Percentiles rank a stretch among this genome's conserved stretches.
Evolutionary conservation across 306 rosid species (phyloP).

Genomic region (Quercus aquifolioides): DNA sequence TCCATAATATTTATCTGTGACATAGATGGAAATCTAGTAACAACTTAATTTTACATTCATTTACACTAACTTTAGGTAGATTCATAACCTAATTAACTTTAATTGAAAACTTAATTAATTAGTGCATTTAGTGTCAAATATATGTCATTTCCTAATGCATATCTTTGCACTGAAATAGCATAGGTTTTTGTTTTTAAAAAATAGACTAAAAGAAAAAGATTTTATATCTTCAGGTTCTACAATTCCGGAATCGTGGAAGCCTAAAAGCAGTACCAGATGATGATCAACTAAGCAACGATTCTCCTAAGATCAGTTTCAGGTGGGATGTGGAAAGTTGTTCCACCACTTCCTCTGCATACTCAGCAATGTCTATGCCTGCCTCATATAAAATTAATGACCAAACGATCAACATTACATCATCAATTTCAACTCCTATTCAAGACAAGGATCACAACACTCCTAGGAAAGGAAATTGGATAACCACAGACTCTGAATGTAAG

Average conservation of each 20-base stretch:
- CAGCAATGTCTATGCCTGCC: constrained; percentile 53
- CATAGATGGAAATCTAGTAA: too few species aligned
- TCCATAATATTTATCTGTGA: too few species aligned
- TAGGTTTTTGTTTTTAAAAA: too few species aligned
- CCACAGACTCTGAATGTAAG: constrained; percentile 92
- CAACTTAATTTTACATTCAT: too few species aligned
- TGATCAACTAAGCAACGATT: constrained; percentile 50
- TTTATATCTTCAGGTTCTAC: constrained; percentile 52
- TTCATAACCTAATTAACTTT: background rate
- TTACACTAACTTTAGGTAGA: too few species aligned
- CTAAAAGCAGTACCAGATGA: constrained; percentile 52
- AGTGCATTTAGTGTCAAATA: background rate
- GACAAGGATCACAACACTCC: constrained; percentile 22
- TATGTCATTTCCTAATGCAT: background rate
- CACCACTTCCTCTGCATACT: constrained; percentile 61
- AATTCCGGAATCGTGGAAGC: constrained; percentile 49
- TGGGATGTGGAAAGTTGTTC: constrained; percentile 87
- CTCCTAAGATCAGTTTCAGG: constrained; percentile 89
- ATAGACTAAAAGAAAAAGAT: background rate
- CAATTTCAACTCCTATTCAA: constrained; percentile 30
- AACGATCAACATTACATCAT: constrained; percentile 6
- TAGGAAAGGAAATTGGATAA: constrained; percentile 87
- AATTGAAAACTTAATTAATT: background rate
- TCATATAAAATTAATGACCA: constrained; percentile 31
- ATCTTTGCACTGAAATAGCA: background rate